Base-by-base conservation (phyloP, 2,329 filamentous ascomycete genomes). In the Cladosporium austrohemisphaericum region DNA sequence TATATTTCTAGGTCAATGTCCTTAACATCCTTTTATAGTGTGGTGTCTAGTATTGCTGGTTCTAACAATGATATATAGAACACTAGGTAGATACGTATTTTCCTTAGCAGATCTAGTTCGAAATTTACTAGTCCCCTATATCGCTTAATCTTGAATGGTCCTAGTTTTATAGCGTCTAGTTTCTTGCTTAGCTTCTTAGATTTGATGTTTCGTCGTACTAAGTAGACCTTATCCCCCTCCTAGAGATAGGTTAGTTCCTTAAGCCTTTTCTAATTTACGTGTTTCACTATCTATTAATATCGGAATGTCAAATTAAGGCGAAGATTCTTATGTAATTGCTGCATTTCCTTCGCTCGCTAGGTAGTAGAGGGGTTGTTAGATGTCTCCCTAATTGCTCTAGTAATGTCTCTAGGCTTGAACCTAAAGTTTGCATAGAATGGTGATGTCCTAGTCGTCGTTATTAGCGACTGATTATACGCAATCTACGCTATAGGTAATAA, bases 81-180 rank as follows among this genome's bases (percentile, higher is more conserved):
- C n/a, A n/a, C n/a, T n/a, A n/a, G n/a, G n/a, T n/a, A n/a, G n/a
- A n/a, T n/a, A n/a, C n/a, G n/a, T n/a, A n/a, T n/a, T n/a, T n/a
- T n/a, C n/a, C n/a, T n/a, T n/a, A n/a, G n/a, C n/a, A n/a, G n/a
- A 36, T 22, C n/a, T 28, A 50, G 32, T 19, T 31, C 20, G 16
- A 25, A 50, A 32, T 31, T 45, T 18, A 26, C 20, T 13, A 26
- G 33, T 31, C 43, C 50, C 18, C 38, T 40, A 18, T 31, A 11
- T 36, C 26, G 10, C 11, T 26, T n/a, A 35, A 50, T 55, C 46
- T 14, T 14, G 32, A 55, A 53, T 23, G 38, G 51, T 53, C 51
- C 28, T 10, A 55, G 28, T 38, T 55, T 53, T 10, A 53, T 20
- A 31, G 36, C 10, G 23, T 55, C 51, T 23, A 55, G 40, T 43